Percentiles rank a stretch among this genome's conserved stretches.
phyloP scores from a whole-genome alignment of 108 stramenopile species.

The Cyclotella baltica region DNA sequence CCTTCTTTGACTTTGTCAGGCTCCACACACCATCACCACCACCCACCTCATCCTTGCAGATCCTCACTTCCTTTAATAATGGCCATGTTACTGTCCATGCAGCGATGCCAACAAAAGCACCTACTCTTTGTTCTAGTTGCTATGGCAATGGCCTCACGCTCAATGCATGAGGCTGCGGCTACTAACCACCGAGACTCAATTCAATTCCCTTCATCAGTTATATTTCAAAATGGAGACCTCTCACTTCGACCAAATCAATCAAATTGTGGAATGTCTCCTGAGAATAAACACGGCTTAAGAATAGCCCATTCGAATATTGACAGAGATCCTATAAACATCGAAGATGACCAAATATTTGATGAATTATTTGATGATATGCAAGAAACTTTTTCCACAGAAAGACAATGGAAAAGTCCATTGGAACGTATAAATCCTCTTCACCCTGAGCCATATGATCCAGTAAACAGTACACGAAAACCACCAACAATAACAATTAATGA shows the following conservation, averaged over 20 bases:
- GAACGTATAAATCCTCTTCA: conserved; percentile 26
- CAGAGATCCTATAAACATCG: conserved; percentile 27
- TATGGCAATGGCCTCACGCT: neutral
- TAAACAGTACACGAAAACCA: neutral
- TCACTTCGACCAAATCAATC: conserved; percentile 8
- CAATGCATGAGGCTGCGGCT: neutral
- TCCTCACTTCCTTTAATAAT: no score
- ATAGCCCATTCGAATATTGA: conserved; percentile 12
- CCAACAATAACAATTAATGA: neutral
- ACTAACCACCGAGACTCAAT: neutral
- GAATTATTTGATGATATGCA: conserved; percentile 14
- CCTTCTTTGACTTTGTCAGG: no score
- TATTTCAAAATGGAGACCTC: neutral
- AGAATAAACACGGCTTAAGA: neutral
- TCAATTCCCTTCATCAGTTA: neutral
- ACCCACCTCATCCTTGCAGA: no score
- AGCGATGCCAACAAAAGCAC: no score
- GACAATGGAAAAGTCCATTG: conserved; percentile 39
- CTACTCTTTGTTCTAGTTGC: neutral
- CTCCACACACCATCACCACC: no score
- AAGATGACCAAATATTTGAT: neutral
- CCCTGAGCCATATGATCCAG: conserved; percentile 4
- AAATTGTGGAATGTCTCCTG: neutral
- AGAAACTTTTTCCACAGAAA: neutral
- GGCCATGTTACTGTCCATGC: no score